phyloP scores from a whole-genome alignment of 305 asterid genomes.

The Andrographis paniculata region DNA sequence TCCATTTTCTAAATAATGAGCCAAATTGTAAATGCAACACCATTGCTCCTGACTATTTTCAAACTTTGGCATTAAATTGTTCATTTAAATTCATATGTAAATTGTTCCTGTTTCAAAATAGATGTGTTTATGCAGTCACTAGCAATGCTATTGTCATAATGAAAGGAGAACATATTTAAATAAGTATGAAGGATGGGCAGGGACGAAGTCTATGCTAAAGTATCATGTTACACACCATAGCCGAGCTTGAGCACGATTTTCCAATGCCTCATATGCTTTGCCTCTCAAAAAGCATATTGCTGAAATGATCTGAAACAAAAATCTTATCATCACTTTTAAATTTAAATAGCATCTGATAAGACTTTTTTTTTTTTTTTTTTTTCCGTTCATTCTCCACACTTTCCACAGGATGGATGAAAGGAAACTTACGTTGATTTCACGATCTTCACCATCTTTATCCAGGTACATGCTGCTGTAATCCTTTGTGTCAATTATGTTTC shows the following conservation, averaged over 20 bases:
- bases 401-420: slow-evolving; percentile 1
- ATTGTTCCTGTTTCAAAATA: slow-evolving; percentile 5
- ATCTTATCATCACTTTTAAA: slow-evolving; percentile 22
- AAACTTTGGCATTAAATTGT: slow-evolving; percentile 2
- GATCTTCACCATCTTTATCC: slow-evolving; percentile 97
- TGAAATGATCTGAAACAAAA: slow-evolving; percentile 60
- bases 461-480: slow-evolving; percentile 71
- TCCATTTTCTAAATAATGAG: background rate
- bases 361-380: slow-evolving; percentile 1
- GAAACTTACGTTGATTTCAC: slow-evolving; percentile 88
- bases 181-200: slow-evolving; percentile 8
- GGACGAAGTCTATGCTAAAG: background rate
- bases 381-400: background rate
- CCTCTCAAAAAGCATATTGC: slow-evolving; percentile 96
- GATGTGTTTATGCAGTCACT: slow-evolving; percentile 1
- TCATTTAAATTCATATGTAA: background rate
- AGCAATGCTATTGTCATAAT: background rate
- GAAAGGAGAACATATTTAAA: slow-evolving; percentile 5
- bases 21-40: background rate
- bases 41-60: background rate
- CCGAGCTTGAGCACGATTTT: slow-evolving; percentile 87
- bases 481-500: slow-evolving; percentile 73
- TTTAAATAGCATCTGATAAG: slow-evolving; percentile 11
- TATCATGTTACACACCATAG: slow-evolving; percentile 56
- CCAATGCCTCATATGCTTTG: slow-evolving; percentile 95